A percentile compares a stretch with the other conserved stretches of the same genome.
Evolutionary conservation across 2,329 filamentous ascomycete genomes (phyloP).

Genomic region (Tolypocladium sp.): DNA sequence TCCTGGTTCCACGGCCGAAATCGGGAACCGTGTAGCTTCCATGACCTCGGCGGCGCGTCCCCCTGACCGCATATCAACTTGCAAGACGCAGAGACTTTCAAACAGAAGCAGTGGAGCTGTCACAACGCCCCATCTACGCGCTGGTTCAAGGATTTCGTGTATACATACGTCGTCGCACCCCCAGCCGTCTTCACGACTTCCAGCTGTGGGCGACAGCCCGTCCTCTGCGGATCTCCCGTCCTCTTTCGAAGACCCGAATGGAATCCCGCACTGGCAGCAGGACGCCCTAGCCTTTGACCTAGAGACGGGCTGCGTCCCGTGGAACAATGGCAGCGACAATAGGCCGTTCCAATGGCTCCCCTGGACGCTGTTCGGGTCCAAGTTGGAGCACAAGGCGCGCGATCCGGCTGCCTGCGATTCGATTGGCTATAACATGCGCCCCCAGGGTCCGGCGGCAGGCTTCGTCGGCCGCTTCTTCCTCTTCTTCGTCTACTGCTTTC

Average conservation of each 20-base stretch:
- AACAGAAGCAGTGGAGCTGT: not conserved
- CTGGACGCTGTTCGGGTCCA: conserved; percentile 8
- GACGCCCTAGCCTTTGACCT: not conserved
- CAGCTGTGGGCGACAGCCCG: not conserved
- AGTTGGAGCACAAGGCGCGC: conserved; percentile 10
- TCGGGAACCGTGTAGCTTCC: not conserved
- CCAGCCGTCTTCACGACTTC: not conserved
- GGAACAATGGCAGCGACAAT: not conserved
- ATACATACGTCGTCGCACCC: not conserved
- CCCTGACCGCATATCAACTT: not conserved
- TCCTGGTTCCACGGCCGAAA: not conserved
- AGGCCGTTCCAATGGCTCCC: not conserved
- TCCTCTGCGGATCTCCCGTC: not conserved
- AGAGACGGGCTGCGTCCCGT: not conserved
- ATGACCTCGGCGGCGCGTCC: not conserved
- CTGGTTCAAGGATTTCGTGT: not conserved
- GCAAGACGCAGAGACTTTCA: not conserved
- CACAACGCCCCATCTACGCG: not conserved
- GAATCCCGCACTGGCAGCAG: not conserved
- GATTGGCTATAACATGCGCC: conserved; percentile 9
- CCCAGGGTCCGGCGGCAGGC: not conserved
- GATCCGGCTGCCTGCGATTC: conserved; percentile 7
- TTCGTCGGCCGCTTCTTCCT: conserved; percentile 2
- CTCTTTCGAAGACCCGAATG: not conserved
- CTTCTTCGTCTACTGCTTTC: conserved; percentile 6